phyloP scores from a whole-genome alignment of 441 rosid species.

The Pelargonium cotyledonis region DNA sequence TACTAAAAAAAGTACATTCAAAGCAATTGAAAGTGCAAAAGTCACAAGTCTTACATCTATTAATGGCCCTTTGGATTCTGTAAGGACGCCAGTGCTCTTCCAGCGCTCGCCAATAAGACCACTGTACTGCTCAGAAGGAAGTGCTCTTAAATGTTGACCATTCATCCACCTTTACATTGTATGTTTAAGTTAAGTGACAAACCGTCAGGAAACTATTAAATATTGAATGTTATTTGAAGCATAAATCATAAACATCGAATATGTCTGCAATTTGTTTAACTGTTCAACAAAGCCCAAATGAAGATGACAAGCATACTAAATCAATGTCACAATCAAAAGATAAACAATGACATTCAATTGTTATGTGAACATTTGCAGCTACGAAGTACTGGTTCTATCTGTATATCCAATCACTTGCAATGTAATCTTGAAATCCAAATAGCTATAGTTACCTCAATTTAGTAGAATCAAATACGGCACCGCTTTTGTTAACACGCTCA shows the following conservation, averaged over 20 bases:
- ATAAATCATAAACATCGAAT: neutral
- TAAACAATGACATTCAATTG: neutral
- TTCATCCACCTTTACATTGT: constrained; percentile 81
- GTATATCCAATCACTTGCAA: constrained; percentile 8
- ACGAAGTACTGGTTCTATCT: neutral
- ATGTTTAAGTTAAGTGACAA: constrained; percentile 5
- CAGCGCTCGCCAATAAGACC: constrained; percentile 74
- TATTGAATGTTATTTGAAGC: too few species aligned
- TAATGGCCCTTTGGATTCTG: constrained; percentile 56
- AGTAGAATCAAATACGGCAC: constrained; percentile 77
- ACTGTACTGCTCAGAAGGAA: constrained; percentile 55
- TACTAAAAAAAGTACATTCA: neutral
- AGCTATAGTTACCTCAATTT: constrained; percentile 57
- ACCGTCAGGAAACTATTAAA: constrained; percentile 11
- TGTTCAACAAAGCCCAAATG: neutral
- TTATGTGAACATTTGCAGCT: constrained; percentile 1
- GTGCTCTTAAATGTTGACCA: constrained; percentile 73
- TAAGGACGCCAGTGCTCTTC: constrained; percentile 58
- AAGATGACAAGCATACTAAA: neutral
- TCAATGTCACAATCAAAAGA: neutral
- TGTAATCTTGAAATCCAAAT: neutral
- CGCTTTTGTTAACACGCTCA: constrained; percentile 81
- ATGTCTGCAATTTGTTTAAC: neutral
- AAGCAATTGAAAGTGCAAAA: neutral
- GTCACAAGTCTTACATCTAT: constrained; percentile 49